Conservation (phyloP, 2,329 filamentous ascomycete genomes). For the Pestalotiopsis sp. region DNA sequence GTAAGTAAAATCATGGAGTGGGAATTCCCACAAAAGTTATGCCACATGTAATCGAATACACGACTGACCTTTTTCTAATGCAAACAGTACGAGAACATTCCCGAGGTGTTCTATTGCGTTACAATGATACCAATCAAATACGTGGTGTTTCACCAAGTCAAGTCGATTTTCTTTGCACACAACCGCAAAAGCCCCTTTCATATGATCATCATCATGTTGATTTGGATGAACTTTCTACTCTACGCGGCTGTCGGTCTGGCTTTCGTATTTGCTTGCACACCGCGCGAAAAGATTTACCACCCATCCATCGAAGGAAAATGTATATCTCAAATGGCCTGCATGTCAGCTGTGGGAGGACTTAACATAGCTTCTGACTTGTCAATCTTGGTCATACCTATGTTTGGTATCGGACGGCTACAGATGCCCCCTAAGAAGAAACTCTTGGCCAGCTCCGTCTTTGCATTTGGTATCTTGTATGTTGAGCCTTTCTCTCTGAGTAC, state of each 20-base stretch:
- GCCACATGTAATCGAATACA: neutral
- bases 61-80: too few species aligned
- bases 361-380: slow-evolving; percentile 24
- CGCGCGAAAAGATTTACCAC: slow-evolving; percentile 20
- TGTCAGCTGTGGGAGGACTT: slow-evolving; percentile 14
- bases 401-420: slow-evolving; percentile 20
- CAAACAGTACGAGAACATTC: slow-evolving; percentile 15
- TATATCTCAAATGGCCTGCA: slow-evolving; percentile 1
- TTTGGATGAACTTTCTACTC: slow-evolving; percentile 18
- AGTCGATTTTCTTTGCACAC: slow-evolving; percentile 19
- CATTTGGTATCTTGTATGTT: slow-evolving; percentile 23
- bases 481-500: neutral
- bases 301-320: slow-evolving; percentile 17
- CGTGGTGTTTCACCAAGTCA: slow-evolving; percentile 19
- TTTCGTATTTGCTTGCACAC: slow-evolving; percentile 19
- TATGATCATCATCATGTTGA: slow-evolving; percentile 6
- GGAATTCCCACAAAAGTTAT: neutral
- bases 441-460: slow-evolving; percentile 20
- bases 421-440: slow-evolving; percentile 22
- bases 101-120: slow-evolving; percentile 17
- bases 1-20: neutral
- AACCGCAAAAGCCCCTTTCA: neutral
- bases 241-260: slow-evolving; percentile 6
- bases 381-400: slow-evolving; percentile 22
- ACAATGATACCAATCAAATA: slow-evolving; percentile 19